Evolutionary conservation across 129 eudicot species (phyloP).

Genomic region (Ambrosia trifida): DNA sequence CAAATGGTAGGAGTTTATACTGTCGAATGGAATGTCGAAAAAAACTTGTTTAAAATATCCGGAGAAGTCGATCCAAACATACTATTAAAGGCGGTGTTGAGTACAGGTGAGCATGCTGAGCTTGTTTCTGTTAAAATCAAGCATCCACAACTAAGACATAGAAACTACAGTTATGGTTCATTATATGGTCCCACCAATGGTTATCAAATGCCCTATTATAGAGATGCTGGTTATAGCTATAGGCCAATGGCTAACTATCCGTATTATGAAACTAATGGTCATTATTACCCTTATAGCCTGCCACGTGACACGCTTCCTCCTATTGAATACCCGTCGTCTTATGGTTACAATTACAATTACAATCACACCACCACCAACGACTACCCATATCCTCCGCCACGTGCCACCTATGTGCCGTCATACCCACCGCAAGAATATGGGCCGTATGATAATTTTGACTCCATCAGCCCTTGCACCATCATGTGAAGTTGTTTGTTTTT

Average conservation of each 20-base stretch:
- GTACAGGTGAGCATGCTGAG: conserved; percentile 45
- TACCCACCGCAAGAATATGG: conserved; percentile 31
- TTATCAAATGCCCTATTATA: conserved; percentile 2
- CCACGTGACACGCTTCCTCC: neutral
- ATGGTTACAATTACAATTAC: conserved; percentile 12
- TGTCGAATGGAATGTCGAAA: conserved; percentile 31
- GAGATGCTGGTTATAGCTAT: neutral
- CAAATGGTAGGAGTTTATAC: conserved; percentile 35
- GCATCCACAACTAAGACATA: conserved; percentile 36
- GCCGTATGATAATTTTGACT: conserved; percentile 24
- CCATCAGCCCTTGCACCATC: conserved; percentile 30
- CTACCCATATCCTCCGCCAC: conserved; percentile 24
- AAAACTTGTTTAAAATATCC: conserved; percentile 12
- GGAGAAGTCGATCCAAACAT: conserved; percentile 42
- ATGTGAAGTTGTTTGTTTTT: conserved; percentile 23
- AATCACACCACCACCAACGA: conserved; percentile 5
- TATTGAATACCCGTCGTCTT: conserved; percentile 12
- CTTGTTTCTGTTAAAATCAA: conserved; percentile 32
- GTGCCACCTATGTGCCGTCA: conserved; percentile 35
- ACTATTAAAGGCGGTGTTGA: conserved; percentile 34
- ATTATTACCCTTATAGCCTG: neutral
- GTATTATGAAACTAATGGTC: conserved; percentile 15
- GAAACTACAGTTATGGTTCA: conserved; percentile 12
- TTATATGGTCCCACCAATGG: conserved; percentile 13
- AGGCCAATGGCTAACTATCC: conserved; percentile 16